phyloP scores from a whole-genome alignment of 2,329 filamentous ascomycete species.

The Purpureocillium takamizusanense region DNA sequence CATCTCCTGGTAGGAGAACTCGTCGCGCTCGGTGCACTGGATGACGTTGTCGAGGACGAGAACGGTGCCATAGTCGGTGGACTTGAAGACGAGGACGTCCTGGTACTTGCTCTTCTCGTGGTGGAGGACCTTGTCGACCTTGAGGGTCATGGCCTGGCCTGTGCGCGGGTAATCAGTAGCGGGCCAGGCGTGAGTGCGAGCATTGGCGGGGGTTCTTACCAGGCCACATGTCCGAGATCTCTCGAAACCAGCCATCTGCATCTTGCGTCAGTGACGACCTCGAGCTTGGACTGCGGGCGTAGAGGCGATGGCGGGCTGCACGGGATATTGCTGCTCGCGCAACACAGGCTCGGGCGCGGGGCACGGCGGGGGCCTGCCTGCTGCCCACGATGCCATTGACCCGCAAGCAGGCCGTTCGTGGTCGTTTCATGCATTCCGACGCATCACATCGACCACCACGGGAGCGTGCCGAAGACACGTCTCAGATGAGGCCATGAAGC shows the following conservation, averaged over 20 bases:
- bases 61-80: conserved; percentile 90
- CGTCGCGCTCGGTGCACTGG: conserved; percentile 95
- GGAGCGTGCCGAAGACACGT: too few relatives aligned
- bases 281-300: neutral
- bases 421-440: too few relatives aligned
- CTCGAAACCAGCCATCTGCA: conserved; percentile 98
- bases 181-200: too few relatives aligned
- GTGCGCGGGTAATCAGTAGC: conserved; percentile 5
- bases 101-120: conserved; percentile 99
- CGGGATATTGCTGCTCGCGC: neutral
- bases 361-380: too few relatives aligned
- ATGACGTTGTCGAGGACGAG: conserved; percentile 98
- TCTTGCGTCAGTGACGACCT: neutral
- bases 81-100: conserved; percentile 98
- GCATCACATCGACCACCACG: too few relatives aligned
- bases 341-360: too few relatives aligned
- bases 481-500: neutral
- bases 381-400: too few relatives aligned
- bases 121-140: conserved; percentile 95
- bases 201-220: conserved; percentile 26
- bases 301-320: neutral
- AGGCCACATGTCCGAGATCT: conserved; percentile 98
- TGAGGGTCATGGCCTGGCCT: conserved; percentile 97
- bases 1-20: conserved; percentile 99
- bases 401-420: too few relatives aligned